These are phyloP conservation scores for Botrytis pseudocinerea DNA, from an alignment of 2,329 filamentous ascomycete genomes.

Conservation along the genomic window DNA sequence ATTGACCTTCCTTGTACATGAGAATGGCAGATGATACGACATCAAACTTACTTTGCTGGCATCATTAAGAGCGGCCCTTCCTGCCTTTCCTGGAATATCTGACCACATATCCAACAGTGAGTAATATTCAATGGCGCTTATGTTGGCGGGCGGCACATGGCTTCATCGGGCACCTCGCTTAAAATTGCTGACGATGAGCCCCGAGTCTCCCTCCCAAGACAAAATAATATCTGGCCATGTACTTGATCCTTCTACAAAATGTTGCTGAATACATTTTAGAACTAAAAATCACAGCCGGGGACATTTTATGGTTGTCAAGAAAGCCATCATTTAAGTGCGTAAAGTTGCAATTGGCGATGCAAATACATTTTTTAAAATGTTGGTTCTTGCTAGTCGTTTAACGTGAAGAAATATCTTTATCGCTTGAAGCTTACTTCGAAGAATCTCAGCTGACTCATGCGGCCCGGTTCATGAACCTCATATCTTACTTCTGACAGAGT, in stretches of 20 bases:
- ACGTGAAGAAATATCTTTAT: neutral
- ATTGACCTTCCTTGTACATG: neutral
- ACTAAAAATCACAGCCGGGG: neutral
- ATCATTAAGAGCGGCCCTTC: neutral
- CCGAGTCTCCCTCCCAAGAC: neutral
- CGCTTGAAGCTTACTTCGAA: neutral
- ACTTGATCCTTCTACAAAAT: neutral
- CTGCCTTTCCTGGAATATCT: neutral
- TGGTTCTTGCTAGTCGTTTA: neutral
- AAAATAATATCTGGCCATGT: neutral
- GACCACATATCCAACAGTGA: neutral
- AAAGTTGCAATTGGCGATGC: neutral
- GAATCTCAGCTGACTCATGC: neutral
- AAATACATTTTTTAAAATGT: neutral
- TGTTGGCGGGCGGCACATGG: neutral
- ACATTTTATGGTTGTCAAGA: neutral
- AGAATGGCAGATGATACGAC: neutral
- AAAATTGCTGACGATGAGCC: neutral
- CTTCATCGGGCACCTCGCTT: neutral
- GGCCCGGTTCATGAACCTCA: neutral
- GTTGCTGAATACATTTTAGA: neutral
- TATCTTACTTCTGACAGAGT: neutral
- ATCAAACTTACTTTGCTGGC: neutral
- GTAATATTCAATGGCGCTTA: neutral
- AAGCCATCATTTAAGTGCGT: neutral